A percentile compares a stretch with the other conserved stretches of the same genome.
Conservation (phyloP, 2,329 filamentous ascomycete genomes). For the Colletotrichum lupini region DNA sequence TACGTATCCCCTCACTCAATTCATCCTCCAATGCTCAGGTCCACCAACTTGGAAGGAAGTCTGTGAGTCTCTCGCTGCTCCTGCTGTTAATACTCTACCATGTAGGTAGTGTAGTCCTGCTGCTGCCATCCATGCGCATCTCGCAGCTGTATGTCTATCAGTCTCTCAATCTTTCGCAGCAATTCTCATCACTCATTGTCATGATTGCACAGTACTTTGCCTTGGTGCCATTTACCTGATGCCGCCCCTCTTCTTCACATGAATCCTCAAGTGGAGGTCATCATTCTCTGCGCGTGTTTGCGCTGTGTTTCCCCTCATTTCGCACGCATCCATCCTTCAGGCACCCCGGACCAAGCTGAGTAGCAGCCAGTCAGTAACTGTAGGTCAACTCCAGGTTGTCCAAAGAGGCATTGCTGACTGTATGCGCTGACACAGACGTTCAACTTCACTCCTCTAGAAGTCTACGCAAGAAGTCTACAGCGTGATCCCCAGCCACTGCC, state of each 20-base stretch:
- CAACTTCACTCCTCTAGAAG: neutral
- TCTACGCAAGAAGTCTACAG: neutral
- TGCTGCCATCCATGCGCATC: neutral
- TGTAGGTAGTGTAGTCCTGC: neutral
- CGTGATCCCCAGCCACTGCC: conserved; percentile 14
- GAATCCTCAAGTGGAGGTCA: conserved; percentile 4
- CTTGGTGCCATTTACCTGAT: neutral
- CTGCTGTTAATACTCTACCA: no score
- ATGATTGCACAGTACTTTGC: neutral
- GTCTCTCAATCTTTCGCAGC: neutral
- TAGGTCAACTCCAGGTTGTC: neutral
- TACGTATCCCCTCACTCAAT: neutral
- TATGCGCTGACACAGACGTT: neutral
- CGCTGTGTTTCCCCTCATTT: neutral
- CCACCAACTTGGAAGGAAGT: neutral
- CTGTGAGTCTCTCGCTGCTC: neutral
- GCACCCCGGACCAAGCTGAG: neutral
- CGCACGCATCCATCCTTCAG: neutral
- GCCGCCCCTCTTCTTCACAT: conserved; percentile 12
- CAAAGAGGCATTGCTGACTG: conserved; percentile 9
- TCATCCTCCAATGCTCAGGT: neutral
- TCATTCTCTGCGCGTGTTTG: neutral
- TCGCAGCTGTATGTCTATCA: neutral
- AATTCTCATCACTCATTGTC: neutral
- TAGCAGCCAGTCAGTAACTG: neutral